Base-by-base conservation (phyloP, 805 yeast genomes). In the Pichia ethanolica region DNA sequence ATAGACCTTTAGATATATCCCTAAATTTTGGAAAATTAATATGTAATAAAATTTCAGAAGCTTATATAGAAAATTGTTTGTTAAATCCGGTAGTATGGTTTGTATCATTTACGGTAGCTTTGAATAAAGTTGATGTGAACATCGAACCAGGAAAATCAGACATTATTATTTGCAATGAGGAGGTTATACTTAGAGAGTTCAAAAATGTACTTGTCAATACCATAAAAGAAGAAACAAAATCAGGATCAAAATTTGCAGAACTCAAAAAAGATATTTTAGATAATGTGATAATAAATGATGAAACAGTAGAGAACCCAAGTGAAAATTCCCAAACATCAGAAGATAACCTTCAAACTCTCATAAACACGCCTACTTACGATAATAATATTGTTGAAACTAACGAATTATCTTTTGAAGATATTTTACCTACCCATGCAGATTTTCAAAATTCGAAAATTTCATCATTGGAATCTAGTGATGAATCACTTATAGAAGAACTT, bases 91-190 rank as follows among this genome's bases (percentile, higher is more conserved):
- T 46, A 3, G 48, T 59, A 7, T 73, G 77, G 77, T 61, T 50
- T 46, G n/a, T 71, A 1, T 51, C 60, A 26, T n/a, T 72, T 1
- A 32, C n/a, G 1, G 48, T 64, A n/a, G 61, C 55, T 3, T 32
- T 48, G 1, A 42, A 44, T 7, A 46, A 44, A 32, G 48, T 64
- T 3, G 78, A 73, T 61, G 56, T 72, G 1, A 74, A 72, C 50
- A 65, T 74, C 30, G 78, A 73, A 49, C 77, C 78, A 4, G 69
- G 65, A 46, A 74, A 74, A 48, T 66, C 68, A 35, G 75, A 73
- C 56, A 59, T 72, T 5, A 35, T 73, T 49, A 46, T 73, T 0
- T 51, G 49, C 12, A 54, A 59, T 26, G 56, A 60, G 20, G 60
- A 56, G 1, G 13, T 12, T 0, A 25, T 69, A 7, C 32, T 69